Conservation (phyloP, 2,329 filamentous ascomycete genomes). For the Botrytis pseudocinerea region DNA sequence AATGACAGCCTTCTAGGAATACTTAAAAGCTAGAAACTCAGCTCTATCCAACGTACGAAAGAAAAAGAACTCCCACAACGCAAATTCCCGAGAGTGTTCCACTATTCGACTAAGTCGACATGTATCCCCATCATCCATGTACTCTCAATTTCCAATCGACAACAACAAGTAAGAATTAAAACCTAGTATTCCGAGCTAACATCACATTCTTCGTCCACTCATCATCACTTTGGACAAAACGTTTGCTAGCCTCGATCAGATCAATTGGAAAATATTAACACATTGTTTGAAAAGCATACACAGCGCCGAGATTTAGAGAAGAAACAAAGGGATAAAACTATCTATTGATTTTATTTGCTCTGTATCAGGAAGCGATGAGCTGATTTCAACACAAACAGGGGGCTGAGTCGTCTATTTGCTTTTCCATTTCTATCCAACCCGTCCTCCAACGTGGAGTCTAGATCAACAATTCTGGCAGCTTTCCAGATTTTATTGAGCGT, state of each 20-base stretch:
- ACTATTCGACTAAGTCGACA: background rate
- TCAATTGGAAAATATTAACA: conserved; percentile 90
- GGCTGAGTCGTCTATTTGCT: conserved; percentile 39
- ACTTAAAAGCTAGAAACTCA: too few species aligned
- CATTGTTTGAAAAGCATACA: conserved; percentile 91
- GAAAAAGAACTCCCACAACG: background rate
- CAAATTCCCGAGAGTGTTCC: background rate
- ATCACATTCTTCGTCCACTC: conserved; percentile 49
- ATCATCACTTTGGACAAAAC: conserved; percentile 86
- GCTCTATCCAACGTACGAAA: background rate
- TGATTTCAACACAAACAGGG: background rate
- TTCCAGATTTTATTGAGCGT: conserved; percentile 59
- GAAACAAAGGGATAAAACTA: conserved; percentile 72
- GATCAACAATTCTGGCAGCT: conserved; percentile 70
- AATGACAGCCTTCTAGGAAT: too few species aligned
- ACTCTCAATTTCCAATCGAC: background rate
- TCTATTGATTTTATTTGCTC: conserved; percentile 92
- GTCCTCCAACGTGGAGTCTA: conserved; percentile 90
- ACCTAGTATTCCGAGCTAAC: background rate
- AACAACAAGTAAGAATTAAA: background rate
- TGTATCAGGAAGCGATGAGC: background rate
- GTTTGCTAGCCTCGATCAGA: conserved; percentile 77
- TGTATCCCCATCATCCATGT: background rate
- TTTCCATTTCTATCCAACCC: conserved; percentile 85
- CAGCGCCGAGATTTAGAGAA: conserved; percentile 77